Percentiles rank a stretch among this genome's conserved stretches.
phyloP scores from a whole-genome alignment of 768 basidiomycete species.

The Ephemerocybe angulata region DNA sequence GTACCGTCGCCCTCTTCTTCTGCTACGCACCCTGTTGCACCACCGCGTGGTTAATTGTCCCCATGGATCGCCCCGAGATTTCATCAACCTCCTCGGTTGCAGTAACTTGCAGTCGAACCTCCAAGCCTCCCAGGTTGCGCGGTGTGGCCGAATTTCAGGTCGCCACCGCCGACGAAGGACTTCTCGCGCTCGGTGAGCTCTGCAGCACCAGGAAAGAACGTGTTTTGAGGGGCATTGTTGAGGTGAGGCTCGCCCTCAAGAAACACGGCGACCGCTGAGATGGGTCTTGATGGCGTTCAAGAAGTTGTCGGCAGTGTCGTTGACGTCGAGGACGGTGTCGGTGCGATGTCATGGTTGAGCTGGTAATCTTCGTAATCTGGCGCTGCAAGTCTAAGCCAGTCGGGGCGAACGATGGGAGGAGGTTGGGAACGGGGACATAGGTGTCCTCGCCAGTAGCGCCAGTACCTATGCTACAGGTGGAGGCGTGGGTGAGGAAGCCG shows the following conservation, averaged over 20 bases:
- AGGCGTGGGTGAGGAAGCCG: conserved; percentile 92
- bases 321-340: conserved; percentile 89
- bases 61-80: no score
- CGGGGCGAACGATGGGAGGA: conserved; percentile 98
- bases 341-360: conserved; percentile 85
- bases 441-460: conserved; percentile 86
- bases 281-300: conserved; percentile 68
- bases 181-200: conserved; percentile 84
- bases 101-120: no score
- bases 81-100: no score
- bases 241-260: conserved; percentile 96
- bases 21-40: no score
- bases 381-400: conserved; percentile 95
- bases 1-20: no score
- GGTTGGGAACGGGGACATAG: conserved; percentile 85
- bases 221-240: conserved; percentile 98
- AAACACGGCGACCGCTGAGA: conserved; percentile 94
- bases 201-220: conserved; percentile 94
- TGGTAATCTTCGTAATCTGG: conserved; percentile 75
- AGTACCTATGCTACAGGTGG: conserved; percentile 86
- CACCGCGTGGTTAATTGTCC: no score
- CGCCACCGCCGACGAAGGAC: conserved; percentile 96
- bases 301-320: conserved; percentile 89
- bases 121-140: no score
- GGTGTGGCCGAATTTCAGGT: conserved; percentile 97